Evolutionary conservation across 495 filamentous ascomycete species (phyloP).

Genomic region (Tirmania nivea): DNA sequence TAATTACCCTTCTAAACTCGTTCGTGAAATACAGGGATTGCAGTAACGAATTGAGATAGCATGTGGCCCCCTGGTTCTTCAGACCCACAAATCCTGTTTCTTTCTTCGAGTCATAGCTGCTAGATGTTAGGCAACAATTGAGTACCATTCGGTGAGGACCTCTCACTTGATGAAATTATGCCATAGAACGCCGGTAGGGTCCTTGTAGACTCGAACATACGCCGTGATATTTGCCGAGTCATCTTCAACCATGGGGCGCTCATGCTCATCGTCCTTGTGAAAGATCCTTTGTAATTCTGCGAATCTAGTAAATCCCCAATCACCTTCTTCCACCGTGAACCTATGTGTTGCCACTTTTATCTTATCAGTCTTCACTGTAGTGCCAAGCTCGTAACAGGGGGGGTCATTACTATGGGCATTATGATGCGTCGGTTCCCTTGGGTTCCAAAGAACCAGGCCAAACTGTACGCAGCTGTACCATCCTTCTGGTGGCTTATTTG

Average conservation of each 20-base stretch:
- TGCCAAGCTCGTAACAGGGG: not conserved
- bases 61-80: conserved; percentile 94
- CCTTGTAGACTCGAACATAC: conserved; percentile 82
- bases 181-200: conserved; percentile 97
- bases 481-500: conserved; percentile 39
- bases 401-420: conserved; percentile 37
- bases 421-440: conserved; percentile 62
- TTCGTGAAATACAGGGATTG: conserved; percentile 97
- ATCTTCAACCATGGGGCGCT: conserved; percentile 65
- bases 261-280: conserved; percentile 36
- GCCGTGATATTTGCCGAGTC: conserved; percentile 73
- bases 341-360: conserved; percentile 52
- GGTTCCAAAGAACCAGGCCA: conserved; percentile 78
- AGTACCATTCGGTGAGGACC: not conserved
- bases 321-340: conserved; percentile 88
- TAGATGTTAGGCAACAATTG: not conserved
- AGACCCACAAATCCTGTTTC: conserved; percentile 94
- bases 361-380: not conserved
- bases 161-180: conserved; percentile 81
- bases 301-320: conserved; percentile 96
- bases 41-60: conserved; percentile 91
- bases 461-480: conserved; percentile 98
- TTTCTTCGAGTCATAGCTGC: conserved; percentile 88
- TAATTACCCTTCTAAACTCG: conserved; percentile 67
- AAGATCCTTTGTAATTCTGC: conserved; percentile 69